Base-by-base conservation (phyloP, 768 basidiomycete genomes). In the Suillus brevipes region DNA sequence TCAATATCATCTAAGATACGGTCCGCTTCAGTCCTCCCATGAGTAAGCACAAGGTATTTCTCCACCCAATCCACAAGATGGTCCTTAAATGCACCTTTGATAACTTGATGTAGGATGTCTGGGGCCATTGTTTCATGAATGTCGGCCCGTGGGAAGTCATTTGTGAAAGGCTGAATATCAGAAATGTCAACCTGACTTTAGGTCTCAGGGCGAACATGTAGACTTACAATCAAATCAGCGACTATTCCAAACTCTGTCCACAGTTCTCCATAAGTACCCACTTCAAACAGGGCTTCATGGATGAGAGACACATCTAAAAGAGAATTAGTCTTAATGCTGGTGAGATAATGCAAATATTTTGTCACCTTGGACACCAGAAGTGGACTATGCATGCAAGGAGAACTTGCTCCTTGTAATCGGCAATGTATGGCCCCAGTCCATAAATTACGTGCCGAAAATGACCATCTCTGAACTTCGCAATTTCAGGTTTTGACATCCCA, bases 21-120 rank as follows among this genome's bases (percentile, higher is more conserved):
- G 60, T 70, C 61, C 1, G 71, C 77, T 10, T 53, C 20, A 5
- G 63, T 59, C n/a, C 70, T 62, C 0, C 67, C 64, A 65, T 78
- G 64, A 2, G 34, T 43, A 0, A 61, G 2, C 1, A 57, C 12
- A 2, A 83, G 61, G 61, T 80, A 81, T 7, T 75, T 65, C 1
- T 63, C 56, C 0, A 78, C 71, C 81, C 82, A 84, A 2, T 65
- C 71, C 0, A 78, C 71, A 2, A 81, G 60, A 59, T 83, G 82
- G 55, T 82, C 77, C 58, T 81, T 80, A 73, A 84, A 81, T 0
- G 81, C 57, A 0, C 84, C 83, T 65, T 85, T 81, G 68, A 83
- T 77, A 0, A 85, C 68, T 67, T 84, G 82, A 64, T 86, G 83
- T 4, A 84, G 76, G 10, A 83, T 42, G 71, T 83, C 73, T 12